These are phyloP conservation scores for Trichoderma sp. DNA, from an alignment of 2,329 filamentous ascomycete genomes.

Conservation along the genomic window DNA sequence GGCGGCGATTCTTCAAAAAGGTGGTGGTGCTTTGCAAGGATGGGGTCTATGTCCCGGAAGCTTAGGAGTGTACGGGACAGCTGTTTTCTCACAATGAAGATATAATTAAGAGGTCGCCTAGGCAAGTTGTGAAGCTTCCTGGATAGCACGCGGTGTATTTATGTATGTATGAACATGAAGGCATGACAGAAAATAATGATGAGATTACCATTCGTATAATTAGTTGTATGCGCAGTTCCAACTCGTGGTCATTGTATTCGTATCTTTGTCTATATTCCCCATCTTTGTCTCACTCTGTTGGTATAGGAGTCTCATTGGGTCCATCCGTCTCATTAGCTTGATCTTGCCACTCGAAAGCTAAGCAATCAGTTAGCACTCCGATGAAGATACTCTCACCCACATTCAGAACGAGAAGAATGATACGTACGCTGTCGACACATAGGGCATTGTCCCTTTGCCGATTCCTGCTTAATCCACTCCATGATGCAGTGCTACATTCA, in stretches of 20 bases:
- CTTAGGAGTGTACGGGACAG: conserved; percentile 31
- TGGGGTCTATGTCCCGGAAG: conserved; percentile 61
- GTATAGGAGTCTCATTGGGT: conserved; percentile 30
- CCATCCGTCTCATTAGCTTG: conserved; percentile 34
- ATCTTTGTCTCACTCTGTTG: conserved; percentile 27
- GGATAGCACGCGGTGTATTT: conserved; percentile 1
- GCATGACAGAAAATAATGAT: not conserved
- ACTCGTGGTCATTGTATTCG: not conserved
- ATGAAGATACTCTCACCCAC: not conserved
- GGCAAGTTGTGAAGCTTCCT: not conserved
- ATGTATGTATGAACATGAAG: not conserved
- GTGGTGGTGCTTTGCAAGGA: conserved; percentile 86
- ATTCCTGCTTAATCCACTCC: conserved; percentile 94
- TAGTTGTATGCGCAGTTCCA: not conserved
- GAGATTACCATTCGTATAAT: not conserved
- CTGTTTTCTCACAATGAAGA: conserved; percentile 20
- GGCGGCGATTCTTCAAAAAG: conserved; percentile 95
- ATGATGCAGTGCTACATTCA: conserved; percentile 78
- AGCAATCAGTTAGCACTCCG: not conserved
- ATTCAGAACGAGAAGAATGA: not conserved
- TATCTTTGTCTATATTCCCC: not conserved
- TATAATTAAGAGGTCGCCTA: not conserved
- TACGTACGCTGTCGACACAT: conserved; percentile 91
- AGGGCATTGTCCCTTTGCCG: conserved; percentile 88
- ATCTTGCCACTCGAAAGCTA: conserved; percentile 43